Evolutionary conservation across 495 filamentous ascomycete species (phyloP), one percentile per base, ranked within the genome.

Genomic region (Chaetomium fimeti): DNA sequence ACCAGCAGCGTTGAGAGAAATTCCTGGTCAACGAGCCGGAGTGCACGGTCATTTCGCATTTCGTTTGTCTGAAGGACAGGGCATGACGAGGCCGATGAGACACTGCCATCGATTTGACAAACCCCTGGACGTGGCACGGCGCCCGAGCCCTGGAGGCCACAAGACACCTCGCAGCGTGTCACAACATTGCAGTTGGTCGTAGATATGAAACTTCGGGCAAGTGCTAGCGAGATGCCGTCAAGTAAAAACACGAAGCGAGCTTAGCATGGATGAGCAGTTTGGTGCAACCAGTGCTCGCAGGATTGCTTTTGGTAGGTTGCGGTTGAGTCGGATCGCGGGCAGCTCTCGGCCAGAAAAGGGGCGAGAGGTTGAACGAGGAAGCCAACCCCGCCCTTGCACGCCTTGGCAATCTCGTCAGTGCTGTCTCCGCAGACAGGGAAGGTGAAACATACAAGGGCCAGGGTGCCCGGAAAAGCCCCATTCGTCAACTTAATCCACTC

Each of bases 391-490:
- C 45, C 24, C 58, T 61, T n/a, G n/a, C n/a, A n/a, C n/a, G n/a
- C n/a, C n/a, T n/a, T 61, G 45, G 58, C 43, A 49, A 28, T 9
- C 29, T 28, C 36, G 32, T 15, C 29, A 20, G 61, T 49, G 15
- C 29, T 8, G 61, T 49, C 53, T 52, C 62, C 62, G 42, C 54
- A 36, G 42, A 12, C 42, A 40, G 43, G 53, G 54, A n/a, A 5
- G 12, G 42, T 57, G 52, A 64, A 64, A 57, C 62, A 57, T n/a
- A 56, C 52, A 51, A 40, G 62, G 43, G 54, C 40, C 53, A 32
- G 54, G 42, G 53, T 8, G 40, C 42, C n/a, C n/a, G 12, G 24
- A 45, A 40, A 42, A 18, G 48, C 6, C 15, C 28, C 38, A 25
- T 52, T 28, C 42, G 45, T 51, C 59, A 27, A 32, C 52, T n/a